Evolutionary conservation across 495 filamentous ascomycete species (phyloP).

Genomic region (Trichoderma gamsii): DNA sequence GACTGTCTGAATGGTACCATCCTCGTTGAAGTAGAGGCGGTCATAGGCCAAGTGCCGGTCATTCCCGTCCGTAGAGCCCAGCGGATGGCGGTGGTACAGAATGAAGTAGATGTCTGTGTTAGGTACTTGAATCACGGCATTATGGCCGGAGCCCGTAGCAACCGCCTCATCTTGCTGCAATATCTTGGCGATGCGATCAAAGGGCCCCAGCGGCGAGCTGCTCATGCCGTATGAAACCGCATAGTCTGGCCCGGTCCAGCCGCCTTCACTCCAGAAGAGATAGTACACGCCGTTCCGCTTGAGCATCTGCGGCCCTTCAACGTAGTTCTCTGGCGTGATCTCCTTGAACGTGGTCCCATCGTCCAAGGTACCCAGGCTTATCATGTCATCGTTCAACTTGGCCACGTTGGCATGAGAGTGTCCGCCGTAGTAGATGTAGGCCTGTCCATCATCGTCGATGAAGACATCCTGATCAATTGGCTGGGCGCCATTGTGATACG

Average conservation of each 20-base stretch:
- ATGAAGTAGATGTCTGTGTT: conserved; percentile 44
- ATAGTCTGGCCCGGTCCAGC: conserved; percentile 41
- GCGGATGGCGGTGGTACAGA: conserved; percentile 41
- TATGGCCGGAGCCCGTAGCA: conserved; percentile 38
- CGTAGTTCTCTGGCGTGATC: conserved; percentile 71
- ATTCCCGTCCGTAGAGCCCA: conserved; percentile 36
- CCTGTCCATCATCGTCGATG: conserved; percentile 54
- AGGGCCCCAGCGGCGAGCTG: conserved; percentile 39
- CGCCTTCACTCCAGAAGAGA: conserved; percentile 51
- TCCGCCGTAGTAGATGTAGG: conserved; percentile 60
- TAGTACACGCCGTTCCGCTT: conserved; percentile 61
- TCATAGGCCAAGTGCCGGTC: conserved; percentile 44
- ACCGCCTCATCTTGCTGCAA: conserved; percentile 35
- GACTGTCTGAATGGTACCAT: conserved; percentile 36
- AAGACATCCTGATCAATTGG: conserved; percentile 61
- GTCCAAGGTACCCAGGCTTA: conserved; percentile 52
- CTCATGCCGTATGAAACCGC: conserved; percentile 42
- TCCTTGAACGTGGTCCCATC: conserved; percentile 48
- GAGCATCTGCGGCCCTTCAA: conserved; percentile 74
- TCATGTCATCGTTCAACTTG: conserved; percentile 57
- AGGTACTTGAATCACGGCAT: conserved; percentile 37
- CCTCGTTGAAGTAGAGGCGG: conserved; percentile 41
- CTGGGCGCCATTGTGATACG: conserved; percentile 39
- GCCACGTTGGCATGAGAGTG: conserved; percentile 68
- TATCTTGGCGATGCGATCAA: conserved; percentile 33